Conservation (phyloP, 2,329 filamentous ascomycete species). For the Cercospora sojina region DNA sequence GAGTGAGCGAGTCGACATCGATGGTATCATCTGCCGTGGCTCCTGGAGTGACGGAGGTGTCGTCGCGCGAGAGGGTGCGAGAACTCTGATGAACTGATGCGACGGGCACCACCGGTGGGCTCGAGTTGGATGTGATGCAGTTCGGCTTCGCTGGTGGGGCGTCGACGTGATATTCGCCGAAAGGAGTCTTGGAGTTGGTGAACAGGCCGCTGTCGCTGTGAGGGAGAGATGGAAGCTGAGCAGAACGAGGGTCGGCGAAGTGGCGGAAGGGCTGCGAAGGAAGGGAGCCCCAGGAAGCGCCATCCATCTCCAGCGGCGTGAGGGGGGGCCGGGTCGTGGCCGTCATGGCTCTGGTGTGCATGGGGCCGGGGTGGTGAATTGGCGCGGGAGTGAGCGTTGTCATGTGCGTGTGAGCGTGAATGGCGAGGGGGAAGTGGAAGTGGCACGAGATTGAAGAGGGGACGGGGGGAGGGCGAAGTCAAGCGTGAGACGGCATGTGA, state of each 20-base stretch:
- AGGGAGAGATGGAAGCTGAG: background rate
- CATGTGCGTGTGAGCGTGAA: background rate
- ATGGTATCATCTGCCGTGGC: constrained; percentile 4
- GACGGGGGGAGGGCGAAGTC: background rate
- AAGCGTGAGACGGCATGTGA: background rate
- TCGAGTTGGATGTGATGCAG: background rate
- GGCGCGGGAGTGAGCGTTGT: background rate
- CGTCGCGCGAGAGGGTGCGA: background rate
- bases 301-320: background rate
- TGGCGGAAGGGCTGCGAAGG: constrained; percentile 1
- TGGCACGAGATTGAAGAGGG: background rate
- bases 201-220: constrained; percentile 5
- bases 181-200: background rate
- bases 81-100: background rate
- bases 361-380: background rate
- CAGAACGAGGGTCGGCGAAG: background rate
- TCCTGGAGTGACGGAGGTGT: background rate
- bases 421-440: background rate
- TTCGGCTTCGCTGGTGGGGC: background rate
- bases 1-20: constrained; percentile 1
- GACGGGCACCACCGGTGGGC: background rate
- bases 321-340: background rate
- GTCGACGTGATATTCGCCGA: background rate
- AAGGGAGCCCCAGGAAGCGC: background rate
- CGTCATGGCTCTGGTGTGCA: constrained; percentile 2